Evolutionary conservation across 2,329 filamentous ascomycete species (phyloP).

Genomic region (Colletotrichum abscissum): DNA sequence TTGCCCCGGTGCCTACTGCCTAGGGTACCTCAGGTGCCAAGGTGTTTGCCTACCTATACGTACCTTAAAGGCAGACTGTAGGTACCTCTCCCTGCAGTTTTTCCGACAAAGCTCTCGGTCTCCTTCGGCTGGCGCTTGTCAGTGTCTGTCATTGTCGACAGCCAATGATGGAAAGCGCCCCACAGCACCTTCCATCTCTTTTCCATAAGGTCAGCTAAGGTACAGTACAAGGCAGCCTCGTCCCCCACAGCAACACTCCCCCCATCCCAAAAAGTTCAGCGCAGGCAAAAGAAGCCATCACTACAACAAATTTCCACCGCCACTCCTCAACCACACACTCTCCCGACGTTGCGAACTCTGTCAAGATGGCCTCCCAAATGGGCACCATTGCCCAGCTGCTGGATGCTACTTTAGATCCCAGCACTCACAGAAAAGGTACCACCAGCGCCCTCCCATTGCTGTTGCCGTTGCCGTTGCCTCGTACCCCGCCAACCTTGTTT

Average conservation of each 20-base stretch:
- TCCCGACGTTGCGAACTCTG: constrained; percentile 33
- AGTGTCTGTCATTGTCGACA: not conserved
- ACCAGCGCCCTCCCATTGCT: constrained; percentile 4
- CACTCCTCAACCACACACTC: not conserved
- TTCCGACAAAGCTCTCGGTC: constrained; percentile 18
- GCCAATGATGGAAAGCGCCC: constrained; percentile 26
- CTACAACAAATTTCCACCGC: constrained; percentile 4
- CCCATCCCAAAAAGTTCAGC: constrained; percentile 32
- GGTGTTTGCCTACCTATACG: too few species aligned
- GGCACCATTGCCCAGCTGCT: constrained; percentile 82
- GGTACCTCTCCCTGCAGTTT: constrained; percentile 11
- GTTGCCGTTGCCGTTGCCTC: constrained; percentile 32
- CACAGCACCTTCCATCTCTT: constrained; percentile 30
- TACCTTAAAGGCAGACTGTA: too few species aligned
- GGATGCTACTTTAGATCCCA: constrained; percentile 88
- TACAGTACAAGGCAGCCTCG: constrained; percentile 24
- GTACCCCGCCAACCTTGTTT: constrained; percentile 43
- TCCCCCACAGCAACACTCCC: constrained; percentile 32
- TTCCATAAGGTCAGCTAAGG: constrained; percentile 10
- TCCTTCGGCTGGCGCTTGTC: not conserved
- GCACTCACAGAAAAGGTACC: constrained; percentile 88
- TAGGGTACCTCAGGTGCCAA: too few species aligned
- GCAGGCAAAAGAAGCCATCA: constrained; percentile 19
- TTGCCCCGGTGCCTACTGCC: too few species aligned
- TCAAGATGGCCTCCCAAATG: constrained; percentile 68